phyloP scores from a whole-genome alignment of 1,284 basidiomycete species.

The Pascua guehoae region DNA sequence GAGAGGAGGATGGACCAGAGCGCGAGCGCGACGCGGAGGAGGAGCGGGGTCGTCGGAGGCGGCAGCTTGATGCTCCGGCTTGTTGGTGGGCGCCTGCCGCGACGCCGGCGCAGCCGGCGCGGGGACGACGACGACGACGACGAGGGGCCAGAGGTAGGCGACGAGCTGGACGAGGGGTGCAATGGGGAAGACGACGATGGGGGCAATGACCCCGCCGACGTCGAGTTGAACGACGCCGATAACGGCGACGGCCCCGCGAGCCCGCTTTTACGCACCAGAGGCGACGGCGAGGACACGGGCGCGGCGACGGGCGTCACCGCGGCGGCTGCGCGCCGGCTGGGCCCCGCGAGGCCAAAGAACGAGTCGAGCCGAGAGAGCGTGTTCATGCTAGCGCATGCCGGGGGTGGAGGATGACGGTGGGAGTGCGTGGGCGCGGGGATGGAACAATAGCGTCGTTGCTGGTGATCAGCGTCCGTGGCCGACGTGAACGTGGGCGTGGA shows the following conservation, averaged over 20 bases:
- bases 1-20: conserved; percentile 43
- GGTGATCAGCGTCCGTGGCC: no score
- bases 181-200: neutral
- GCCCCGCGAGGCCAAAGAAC: conserved; percentile 22
- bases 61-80: conserved; percentile 37
- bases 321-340: neutral
- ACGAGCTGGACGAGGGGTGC: neutral
- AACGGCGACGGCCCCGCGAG: neutral
- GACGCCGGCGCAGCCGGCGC: conserved; percentile 1
- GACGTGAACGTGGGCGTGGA: no score
- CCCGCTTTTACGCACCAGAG: neutral
- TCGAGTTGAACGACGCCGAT: neutral
- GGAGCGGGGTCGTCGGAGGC: conserved; percentile 39
- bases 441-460: neutral
- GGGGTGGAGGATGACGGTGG: no score
- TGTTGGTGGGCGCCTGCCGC: conserved; percentile 14
- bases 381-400: conserved; percentile 33
- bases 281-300: neutral
- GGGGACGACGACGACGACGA: conserved; percentile 3
- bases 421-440: no score
- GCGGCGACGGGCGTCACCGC: neutral
- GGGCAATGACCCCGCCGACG: neutral
- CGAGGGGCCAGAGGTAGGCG: conserved; percentile 1
- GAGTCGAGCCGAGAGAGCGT: conserved; percentile 34
- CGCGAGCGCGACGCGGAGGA: conserved; percentile 38